These are phyloP conservation scores for Rhypophila decipiens DNA, from an alignment of 495 filamentous ascomycete species.

Conservation along the genomic window DNA sequence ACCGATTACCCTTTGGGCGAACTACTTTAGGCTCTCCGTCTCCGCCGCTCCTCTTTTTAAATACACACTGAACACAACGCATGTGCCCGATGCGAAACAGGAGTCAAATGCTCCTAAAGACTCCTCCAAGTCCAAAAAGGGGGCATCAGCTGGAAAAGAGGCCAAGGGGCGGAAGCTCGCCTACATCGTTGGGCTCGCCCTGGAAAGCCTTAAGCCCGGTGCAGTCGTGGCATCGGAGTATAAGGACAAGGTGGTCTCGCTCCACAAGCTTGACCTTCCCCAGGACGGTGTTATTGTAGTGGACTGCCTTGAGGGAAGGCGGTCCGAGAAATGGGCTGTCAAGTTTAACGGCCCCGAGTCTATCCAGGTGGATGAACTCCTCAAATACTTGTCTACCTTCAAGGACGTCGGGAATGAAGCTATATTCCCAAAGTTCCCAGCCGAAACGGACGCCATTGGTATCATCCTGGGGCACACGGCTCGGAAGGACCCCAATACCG, in stretches of 20 bases:
- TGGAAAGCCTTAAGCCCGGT: slow-evolving; percentile 30
- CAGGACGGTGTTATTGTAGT: slow-evolving; percentile 28
- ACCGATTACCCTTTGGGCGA: slow-evolving; percentile 52
- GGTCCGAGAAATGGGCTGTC: slow-evolving; percentile 34
- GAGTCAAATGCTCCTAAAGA: background rate
- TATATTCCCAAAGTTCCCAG: slow-evolving; percentile 34
- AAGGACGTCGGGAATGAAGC: slow-evolving; percentile 29
- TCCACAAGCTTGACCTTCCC: slow-evolving; percentile 30
- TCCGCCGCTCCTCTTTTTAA: slow-evolving; percentile 27
- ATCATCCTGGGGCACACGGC: slow-evolving; percentile 40
- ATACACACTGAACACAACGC: slow-evolving; percentile 27
- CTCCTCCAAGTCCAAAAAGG: background rate
- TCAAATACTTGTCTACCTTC: slow-evolving; percentile 44
- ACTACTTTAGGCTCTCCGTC: slow-evolving; percentile 53
- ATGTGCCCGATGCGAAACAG: background rate
- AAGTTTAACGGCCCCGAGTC: slow-evolving; percentile 32
- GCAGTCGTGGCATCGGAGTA: slow-evolving; percentile 52
- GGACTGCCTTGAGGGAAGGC: slow-evolving; percentile 38
- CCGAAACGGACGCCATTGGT: slow-evolving; percentile 43
- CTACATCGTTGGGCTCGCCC: slow-evolving; percentile 46
- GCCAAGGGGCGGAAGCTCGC: slow-evolving; percentile 47
- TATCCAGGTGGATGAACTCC: slow-evolving; percentile 42
- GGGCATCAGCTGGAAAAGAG: slow-evolving; percentile 29
- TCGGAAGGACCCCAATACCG: slow-evolving; percentile 20
- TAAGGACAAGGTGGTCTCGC: slow-evolving; percentile 44